Evolutionary conservation across 2,329 filamentous ascomycete genomes (phyloP).

Genomic region (Cladophialophora yegresii): DNA sequence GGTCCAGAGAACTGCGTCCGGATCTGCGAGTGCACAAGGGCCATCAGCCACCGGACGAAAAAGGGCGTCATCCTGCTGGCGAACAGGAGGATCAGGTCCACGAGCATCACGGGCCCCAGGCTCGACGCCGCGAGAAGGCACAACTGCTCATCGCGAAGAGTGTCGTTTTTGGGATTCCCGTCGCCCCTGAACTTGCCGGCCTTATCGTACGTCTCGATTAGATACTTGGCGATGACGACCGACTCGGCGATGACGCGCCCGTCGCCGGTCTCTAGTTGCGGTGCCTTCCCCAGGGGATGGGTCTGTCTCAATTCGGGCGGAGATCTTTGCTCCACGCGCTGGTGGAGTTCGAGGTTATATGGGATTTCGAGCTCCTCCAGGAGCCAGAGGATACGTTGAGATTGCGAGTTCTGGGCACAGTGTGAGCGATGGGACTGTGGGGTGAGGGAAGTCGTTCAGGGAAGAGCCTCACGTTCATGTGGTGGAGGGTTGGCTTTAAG

Average conservation of each 20-base stretch:
- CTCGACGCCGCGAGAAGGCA: constrained; percentile 38
- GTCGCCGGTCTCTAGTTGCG: constrained; percentile 45
- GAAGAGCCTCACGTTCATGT: constrained; percentile 31
- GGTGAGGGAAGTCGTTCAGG: not conserved
- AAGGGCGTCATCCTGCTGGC: constrained; percentile 26
- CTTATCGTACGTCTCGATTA: constrained; percentile 41
- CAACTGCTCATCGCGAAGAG: constrained; percentile 39
- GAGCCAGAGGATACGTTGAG: constrained; percentile 81
- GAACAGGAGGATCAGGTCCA: constrained; percentile 38
- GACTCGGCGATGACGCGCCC: constrained; percentile 39
- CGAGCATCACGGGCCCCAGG: constrained; percentile 33
- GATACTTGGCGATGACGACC: constrained; percentile 40
- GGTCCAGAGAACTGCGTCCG: constrained; percentile 26
- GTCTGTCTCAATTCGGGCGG: constrained; percentile 74
- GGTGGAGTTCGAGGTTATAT: constrained; percentile 78
- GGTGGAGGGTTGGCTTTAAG: constrained; percentile 31
- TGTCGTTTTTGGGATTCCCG: constrained; percentile 32
- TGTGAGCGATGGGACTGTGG: constrained; percentile 4
- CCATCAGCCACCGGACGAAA: constrained; percentile 32
- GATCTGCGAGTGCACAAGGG: constrained; percentile 19
- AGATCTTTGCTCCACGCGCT: constrained; percentile 60
- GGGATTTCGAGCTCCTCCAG: constrained; percentile 77
- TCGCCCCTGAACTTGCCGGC: constrained; percentile 36
- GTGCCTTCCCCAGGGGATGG: constrained; percentile 85
- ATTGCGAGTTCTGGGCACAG: constrained; percentile 59